Conservation (phyloP, 257 asterid genomes). For the Penstemon davidsonii region DNA sequence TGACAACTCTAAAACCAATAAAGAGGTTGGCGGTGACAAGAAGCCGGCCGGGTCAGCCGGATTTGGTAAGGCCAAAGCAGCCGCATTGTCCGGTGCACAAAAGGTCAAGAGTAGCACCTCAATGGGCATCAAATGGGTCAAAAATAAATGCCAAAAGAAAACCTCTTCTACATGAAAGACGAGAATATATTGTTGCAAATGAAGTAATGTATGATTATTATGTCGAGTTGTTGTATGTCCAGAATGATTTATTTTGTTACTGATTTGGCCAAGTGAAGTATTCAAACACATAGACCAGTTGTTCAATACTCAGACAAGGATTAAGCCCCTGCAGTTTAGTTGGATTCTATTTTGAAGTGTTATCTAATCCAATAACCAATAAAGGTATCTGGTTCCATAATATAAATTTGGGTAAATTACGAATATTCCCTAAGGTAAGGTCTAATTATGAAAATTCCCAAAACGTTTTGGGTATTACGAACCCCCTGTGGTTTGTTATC, state of each 20-base stretch:
- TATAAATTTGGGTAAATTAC: too few species aligned
- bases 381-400: too few species aligned
- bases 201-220: background rate
- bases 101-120: constrained; percentile 67
- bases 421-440: too few species aligned
- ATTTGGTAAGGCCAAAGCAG: constrained; percentile 65
- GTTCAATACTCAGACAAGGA: background rate
- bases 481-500: too few species aligned
- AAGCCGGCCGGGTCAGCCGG: constrained; percentile 42
- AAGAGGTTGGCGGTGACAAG: constrained; percentile 38
- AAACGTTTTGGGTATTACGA: too few species aligned
- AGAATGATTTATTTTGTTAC: background rate
- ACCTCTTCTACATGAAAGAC: constrained; percentile 41
- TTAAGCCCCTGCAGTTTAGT: background rate
- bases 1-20: constrained; percentile 35
- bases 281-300: constrained; percentile 2
- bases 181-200: background rate
- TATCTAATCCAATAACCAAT: background rate
- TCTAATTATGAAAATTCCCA: too few species aligned
- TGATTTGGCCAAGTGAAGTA: constrained; percentile 11
- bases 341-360: background rate
- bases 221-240: constrained; percentile 10
- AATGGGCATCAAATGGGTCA: constrained; percentile 67
- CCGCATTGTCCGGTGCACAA: constrained; percentile 54
- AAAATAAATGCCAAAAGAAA: constrained; percentile 71